Conservation (phyloP, 139 green algal genomes). For the Bryopsis sp. region DNA sequence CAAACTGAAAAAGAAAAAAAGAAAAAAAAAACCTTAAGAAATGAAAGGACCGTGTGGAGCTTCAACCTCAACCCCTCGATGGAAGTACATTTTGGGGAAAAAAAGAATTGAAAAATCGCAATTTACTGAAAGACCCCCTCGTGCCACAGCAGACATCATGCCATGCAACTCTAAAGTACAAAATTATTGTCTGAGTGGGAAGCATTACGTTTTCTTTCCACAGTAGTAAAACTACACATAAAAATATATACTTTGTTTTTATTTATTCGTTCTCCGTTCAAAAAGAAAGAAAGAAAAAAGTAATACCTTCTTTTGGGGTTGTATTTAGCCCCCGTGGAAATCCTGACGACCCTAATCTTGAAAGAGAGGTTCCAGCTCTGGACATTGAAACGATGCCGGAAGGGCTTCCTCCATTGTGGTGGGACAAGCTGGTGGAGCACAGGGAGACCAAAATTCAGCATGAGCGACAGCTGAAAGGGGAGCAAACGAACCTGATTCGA, state of each 20-base stretch:
- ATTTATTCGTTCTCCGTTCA: background rate
- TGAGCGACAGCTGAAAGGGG: background rate
- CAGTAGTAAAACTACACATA: background rate
- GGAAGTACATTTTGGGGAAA: no score
- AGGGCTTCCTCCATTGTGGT: background rate
- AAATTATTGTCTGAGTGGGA: background rate
- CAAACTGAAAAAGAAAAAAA: background rate
- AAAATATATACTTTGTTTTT: background rate
- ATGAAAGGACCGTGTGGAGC: background rate
- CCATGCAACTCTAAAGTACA: background rate
- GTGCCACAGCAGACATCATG: background rate
- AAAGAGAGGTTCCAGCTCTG: background rate
- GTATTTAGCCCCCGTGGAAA: background rate
- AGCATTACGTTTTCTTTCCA: background rate
- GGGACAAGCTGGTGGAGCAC: slow-evolving; percentile 7
- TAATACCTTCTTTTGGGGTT: background rate
- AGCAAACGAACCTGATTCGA: background rate
- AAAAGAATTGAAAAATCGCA: no score
- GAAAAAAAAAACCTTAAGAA: background rate
- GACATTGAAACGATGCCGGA: background rate
- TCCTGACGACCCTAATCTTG: background rate
- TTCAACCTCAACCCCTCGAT: background rate
- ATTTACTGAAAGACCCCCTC: background rate
- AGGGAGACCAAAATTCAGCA: background rate
- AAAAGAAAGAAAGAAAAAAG: no score